Percentiles rank a stretch among this genome's conserved stretches.
These are phyloP conservation scores for Gomphus bonarii DNA, from an alignment of 1,284 basidiomycete species.

Conservation along the genomic window DNA sequence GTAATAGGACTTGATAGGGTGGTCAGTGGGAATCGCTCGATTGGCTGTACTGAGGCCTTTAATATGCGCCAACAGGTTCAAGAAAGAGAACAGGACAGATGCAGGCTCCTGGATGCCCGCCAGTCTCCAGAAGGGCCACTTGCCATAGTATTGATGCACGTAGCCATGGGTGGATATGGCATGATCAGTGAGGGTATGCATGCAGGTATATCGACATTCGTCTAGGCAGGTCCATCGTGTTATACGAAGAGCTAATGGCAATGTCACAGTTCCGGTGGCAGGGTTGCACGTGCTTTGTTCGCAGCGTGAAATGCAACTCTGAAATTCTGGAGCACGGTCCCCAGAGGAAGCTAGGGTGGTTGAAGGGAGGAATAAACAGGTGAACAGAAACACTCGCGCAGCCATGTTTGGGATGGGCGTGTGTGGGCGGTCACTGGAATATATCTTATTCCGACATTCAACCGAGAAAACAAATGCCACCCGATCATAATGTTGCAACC, in stretches of 20 bases:
- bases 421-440: not conserved
- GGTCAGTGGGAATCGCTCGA: slow-evolving; percentile 37
- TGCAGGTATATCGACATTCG: slow-evolving; percentile 86
- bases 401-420: not conserved
- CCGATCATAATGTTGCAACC: too few relatives aligned
- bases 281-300: slow-evolving; percentile 22
- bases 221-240: slow-evolving; percentile 68
- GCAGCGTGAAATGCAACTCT: slow-evolving; percentile 41
- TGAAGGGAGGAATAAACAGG: not conserved
- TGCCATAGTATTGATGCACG: slow-evolving; percentile 84
- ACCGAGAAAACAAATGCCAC: too few relatives aligned
- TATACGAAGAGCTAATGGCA: slow-evolving; percentile 23
- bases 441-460: too few relatives aligned
- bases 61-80: slow-evolving; percentile 72
- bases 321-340: slow-evolving; percentile 46
- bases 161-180: slow-evolving; percentile 31
- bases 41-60: slow-evolving; percentile 43
- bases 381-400: not conserved
- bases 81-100: slow-evolving; percentile 80
- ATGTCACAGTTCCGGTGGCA: slow-evolving; percentile 14
- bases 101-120: slow-evolving; percentile 90
- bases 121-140: slow-evolving; percentile 91
- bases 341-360: slow-evolving; percentile 36
- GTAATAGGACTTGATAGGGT: slow-evolving; percentile 70
- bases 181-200: slow-evolving; percentile 70